These are phyloP conservation scores for Penicillium occitanis DNA, from an alignment of 2,329 filamentous ascomycete genomes.

Conservation along the genomic window DNA sequence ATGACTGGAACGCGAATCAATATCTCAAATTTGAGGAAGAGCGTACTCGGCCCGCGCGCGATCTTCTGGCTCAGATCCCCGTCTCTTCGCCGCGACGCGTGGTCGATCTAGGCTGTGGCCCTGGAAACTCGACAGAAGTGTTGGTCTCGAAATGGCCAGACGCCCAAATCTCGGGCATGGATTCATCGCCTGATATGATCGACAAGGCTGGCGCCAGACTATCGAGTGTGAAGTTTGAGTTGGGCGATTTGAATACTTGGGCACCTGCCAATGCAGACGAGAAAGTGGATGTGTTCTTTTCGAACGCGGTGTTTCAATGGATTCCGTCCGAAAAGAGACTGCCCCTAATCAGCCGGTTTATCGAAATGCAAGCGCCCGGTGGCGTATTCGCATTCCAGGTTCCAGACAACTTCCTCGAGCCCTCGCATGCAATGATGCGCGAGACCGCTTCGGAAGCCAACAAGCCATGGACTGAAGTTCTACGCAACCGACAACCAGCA, in stretches of 20 bases:
- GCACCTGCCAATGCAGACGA: constrained; percentile 27
- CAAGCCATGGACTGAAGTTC: constrained; percentile 42
- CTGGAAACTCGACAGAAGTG: constrained; percentile 57
- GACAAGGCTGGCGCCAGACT: constrained; percentile 44
- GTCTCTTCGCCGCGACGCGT: constrained; percentile 46
- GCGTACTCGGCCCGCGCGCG: constrained; percentile 54
- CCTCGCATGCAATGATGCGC: constrained; percentile 54
- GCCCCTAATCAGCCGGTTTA: constrained; percentile 50
- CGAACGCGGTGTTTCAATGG: constrained; percentile 63
- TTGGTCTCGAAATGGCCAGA: constrained; percentile 51
- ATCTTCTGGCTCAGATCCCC: constrained; percentile 53
- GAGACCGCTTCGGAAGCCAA: constrained; percentile 36
- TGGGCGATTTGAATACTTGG: constrained; percentile 50
- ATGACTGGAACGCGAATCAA: constrained; percentile 57
- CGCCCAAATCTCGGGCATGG: constrained; percentile 53
- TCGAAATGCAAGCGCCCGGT: constrained; percentile 44
- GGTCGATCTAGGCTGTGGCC: constrained; percentile 61
- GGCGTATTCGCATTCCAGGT: constrained; percentile 57
- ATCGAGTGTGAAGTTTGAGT: constrained; percentile 47
- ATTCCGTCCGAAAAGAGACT: constrained; percentile 37
- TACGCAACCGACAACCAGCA: constrained; percentile 35
- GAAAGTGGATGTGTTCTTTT: constrained; percentile 50
- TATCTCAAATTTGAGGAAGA: constrained; percentile 58
- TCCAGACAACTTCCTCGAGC: constrained; percentile 53
- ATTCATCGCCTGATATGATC: constrained; percentile 59